Conservation (phyloP, 2,329 filamentous ascomycete genomes). For the Neopestalotiopsis sp. region DNA sequence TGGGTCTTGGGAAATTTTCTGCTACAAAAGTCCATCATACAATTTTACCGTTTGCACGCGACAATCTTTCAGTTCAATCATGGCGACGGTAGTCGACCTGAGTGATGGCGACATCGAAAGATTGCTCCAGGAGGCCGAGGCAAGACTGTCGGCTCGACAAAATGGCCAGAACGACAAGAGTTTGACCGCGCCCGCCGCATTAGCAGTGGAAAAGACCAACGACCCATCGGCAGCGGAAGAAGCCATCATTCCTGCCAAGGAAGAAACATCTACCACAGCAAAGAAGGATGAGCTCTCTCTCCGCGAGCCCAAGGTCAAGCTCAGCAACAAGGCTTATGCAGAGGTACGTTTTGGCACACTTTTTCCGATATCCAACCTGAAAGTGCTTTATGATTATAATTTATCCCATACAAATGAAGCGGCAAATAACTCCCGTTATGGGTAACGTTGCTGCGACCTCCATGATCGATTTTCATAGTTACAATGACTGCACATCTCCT, state of each 20-base stretch:
- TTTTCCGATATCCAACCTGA: background rate
- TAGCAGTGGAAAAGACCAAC: conserved; percentile 27
- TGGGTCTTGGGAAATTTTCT: conserved; percentile 6
- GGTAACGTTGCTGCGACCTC: conserved; percentile 70
- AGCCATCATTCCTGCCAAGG: background rate
- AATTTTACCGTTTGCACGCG: background rate
- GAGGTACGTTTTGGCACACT: conserved; percentile 30
- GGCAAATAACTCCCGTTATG: conserved; percentile 79
- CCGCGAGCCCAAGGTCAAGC: conserved; percentile 31
- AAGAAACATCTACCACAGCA: background rate
- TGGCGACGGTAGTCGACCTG: conserved; percentile 47
- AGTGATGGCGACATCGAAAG: conserved; percentile 68
- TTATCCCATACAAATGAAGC: conserved; percentile 76
- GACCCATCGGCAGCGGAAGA: background rate
- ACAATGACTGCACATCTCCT: conserved; percentile 63
- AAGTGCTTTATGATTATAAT: conserved; percentile 73
- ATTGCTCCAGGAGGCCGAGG: conserved; percentile 67
- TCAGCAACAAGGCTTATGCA: conserved; percentile 32
- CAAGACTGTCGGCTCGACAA: conserved; percentile 48
- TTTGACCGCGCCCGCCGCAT: conserved; percentile 39
- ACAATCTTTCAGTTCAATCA: background rate
- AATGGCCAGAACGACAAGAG: conserved; percentile 29
- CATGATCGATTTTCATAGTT: conserved; percentile 71
- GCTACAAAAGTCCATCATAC: conserved; percentile 8
- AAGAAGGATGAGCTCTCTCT: conserved; percentile 31